Evolutionary conservation across 352 stramenopile genomes (phyloP).

Genomic region (Ochromonadaceae sp.): DNA sequence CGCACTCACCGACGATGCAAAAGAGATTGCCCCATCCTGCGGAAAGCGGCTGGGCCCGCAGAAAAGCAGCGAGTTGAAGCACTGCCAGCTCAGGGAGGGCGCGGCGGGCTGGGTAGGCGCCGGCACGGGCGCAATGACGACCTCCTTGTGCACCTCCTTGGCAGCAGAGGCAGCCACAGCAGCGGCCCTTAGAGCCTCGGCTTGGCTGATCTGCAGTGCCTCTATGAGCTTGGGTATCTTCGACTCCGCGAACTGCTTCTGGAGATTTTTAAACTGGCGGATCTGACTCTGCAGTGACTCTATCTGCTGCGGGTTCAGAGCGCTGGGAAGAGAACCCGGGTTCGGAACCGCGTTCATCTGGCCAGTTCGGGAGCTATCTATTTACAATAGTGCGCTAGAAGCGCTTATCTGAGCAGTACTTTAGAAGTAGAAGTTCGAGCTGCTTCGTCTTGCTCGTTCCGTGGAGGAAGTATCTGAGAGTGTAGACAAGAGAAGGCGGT

Average conservation of each 20-base stretch:
- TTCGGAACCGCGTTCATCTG: no score
- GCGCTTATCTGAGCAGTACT: no score
- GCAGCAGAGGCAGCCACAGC: neutral
- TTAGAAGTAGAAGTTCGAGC: no score
- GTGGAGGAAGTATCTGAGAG: no score
- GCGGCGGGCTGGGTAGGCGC: neutral
- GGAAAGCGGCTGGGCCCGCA: neutral
- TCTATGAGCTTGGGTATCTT: constrained; percentile 4
- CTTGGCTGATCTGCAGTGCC: neutral
- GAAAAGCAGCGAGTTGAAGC: neutral
- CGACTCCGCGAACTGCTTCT: neutral
- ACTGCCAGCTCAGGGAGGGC: neutral
- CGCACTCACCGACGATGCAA: neutral
- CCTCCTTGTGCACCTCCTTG: neutral
- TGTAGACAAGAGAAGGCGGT: no score
- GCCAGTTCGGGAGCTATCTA: no score
- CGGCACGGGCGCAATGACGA: neutral
- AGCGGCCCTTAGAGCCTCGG: neutral
- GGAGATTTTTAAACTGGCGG: neutral
- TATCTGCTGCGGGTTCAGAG: neutral
- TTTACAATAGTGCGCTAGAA: no score
- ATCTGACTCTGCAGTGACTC: constrained; percentile 2
- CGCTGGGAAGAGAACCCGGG: no score
- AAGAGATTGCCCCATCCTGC: neutral
- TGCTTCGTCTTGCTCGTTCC: no score